Conservation (phyloP, 768 basidiomycete species). For the Postia placenta region DNA sequence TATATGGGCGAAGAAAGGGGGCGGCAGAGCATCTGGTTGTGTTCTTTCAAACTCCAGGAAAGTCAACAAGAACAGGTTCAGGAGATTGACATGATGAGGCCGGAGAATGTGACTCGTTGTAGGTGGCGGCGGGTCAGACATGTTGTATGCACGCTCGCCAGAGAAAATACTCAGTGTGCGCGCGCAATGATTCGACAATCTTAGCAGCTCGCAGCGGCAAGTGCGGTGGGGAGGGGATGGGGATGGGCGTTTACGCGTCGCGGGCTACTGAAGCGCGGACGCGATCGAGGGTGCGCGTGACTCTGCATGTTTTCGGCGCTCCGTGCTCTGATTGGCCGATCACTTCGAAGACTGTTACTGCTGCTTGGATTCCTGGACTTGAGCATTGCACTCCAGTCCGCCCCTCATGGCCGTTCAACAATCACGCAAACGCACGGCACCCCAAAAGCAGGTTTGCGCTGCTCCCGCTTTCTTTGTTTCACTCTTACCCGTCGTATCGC, state of each 20-base stretch:
- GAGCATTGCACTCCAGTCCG: too few species aligned
- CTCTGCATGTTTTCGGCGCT: conserved; percentile 7
- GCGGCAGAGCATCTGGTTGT: conserved; percentile 42
- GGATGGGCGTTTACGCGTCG: neutral
- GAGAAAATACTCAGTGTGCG: too few species aligned
- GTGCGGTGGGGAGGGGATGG: neutral
- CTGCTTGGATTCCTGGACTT: too few species aligned
- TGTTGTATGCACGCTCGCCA: too few species aligned
- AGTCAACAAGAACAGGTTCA: conserved; percentile 54
- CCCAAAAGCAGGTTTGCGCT: conserved; percentile 24
- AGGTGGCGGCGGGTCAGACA: conserved; percentile 26
- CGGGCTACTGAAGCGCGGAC: neutral
- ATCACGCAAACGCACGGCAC: conserved; percentile 27
- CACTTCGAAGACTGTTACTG: too few species aligned
- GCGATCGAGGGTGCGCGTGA: neutral
- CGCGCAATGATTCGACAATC: too few species aligned
- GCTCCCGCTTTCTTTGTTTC: conserved; percentile 1
- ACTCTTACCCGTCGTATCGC: neutral
- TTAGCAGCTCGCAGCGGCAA: too few species aligned
- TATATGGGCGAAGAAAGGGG: conserved; percentile 53
- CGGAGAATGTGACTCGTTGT: conserved; percentile 62
- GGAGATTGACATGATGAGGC: conserved; percentile 71
- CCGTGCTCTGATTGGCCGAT: conserved; percentile 1
- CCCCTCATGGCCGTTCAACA: conserved; percentile 18
- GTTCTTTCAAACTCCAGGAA: conserved; percentile 19